phyloP scores from a whole-genome alignment of 2,329 filamentous ascomycete species.

The Neofusicoccum cordaticola region DNA sequence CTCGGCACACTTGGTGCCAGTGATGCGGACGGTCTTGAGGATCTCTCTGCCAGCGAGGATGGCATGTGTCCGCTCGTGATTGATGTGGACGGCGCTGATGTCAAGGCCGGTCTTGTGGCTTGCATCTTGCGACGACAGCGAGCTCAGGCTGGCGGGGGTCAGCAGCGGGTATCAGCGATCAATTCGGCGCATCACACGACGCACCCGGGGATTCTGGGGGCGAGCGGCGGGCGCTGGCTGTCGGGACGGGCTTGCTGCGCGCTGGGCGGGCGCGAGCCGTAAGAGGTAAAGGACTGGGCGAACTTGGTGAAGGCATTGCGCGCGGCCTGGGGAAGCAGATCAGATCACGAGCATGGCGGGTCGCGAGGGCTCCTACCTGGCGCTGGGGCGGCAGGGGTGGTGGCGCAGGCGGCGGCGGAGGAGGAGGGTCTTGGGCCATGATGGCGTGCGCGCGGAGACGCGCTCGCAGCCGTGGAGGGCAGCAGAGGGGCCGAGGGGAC shows the following conservation, averaged over 20 bases:
- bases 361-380: not conserved
- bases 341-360: no score
- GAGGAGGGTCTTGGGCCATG: constrained; percentile 24
- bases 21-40: constrained; percentile 61
- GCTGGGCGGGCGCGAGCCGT: constrained; percentile 53
- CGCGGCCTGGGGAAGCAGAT: not conserved
- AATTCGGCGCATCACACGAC: constrained; percentile 19
- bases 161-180: not conserved
- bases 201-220: constrained; percentile 37
- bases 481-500: not conserved
- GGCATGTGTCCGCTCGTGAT: constrained; percentile 61
- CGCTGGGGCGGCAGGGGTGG: constrained; percentile 36
- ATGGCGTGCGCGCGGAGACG: constrained; percentile 11
- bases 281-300: constrained; percentile 51
- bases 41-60: constrained; percentile 65
- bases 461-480: not conserved
- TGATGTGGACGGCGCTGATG: constrained; percentile 62
- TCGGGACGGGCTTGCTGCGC: constrained; percentile 45
- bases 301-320: constrained; percentile 48
- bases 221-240: constrained; percentile 34
- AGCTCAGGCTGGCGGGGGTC: constrained; percentile 35
- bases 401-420: constrained; percentile 27
- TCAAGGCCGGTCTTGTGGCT: constrained; percentile 64
- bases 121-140: constrained; percentile 53
- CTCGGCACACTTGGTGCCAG: constrained; percentile 56